These are phyloP conservation scores for Trypanosoma lewisi DNA, from an alignment of 208 protist species.

Conservation along the genomic window DNA sequence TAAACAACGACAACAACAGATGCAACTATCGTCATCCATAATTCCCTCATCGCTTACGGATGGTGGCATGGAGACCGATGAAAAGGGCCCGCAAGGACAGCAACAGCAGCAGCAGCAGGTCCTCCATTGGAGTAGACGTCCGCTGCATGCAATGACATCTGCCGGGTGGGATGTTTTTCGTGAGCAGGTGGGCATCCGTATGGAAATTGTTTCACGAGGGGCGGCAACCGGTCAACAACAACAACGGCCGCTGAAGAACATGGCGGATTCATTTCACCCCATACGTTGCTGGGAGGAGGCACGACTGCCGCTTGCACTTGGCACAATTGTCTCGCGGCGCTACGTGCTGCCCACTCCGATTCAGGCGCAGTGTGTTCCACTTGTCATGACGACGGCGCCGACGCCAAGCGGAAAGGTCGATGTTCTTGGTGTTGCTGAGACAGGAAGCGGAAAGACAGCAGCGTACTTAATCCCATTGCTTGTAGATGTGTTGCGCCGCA, in stretches of 20 bases:
- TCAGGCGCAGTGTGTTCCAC: slow-evolving; percentile 76
- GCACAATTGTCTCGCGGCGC: slow-evolving; percentile 33
- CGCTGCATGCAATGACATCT: slow-evolving; percentile 50
- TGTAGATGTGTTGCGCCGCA: slow-evolving; percentile 45
- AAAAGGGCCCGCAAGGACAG: no score
- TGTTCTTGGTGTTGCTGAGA: slow-evolving; percentile 89
- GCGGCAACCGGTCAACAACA: background rate
- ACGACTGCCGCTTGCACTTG: slow-evolving; percentile 57
- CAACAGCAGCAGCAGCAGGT: slow-evolving; percentile 17
- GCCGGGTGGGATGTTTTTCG: slow-evolving; percentile 74
- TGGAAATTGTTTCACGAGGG: slow-evolving; percentile 46
- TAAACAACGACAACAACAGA: slow-evolving; percentile 24
- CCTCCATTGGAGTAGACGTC: slow-evolving; percentile 54
- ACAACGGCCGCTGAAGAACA: background rate
- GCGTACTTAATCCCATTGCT: slow-evolving; percentile 91
- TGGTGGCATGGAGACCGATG: background rate
- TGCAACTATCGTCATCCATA: background rate
- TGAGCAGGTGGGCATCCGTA: slow-evolving; percentile 63
- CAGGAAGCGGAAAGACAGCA: slow-evolving; percentile 93
- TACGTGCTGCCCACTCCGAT: slow-evolving; percentile 75
- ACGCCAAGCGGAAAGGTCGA: slow-evolving; percentile 45
- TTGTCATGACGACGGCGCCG: slow-evolving; percentile 24
- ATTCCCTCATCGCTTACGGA: background rate
- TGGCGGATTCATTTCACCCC: slow-evolving; percentile 21
- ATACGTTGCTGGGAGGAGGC: slow-evolving; percentile 86